Base-by-base conservation (phyloP, 129 eudicot species). In the Chrysanthemum seticuspe region DNA sequence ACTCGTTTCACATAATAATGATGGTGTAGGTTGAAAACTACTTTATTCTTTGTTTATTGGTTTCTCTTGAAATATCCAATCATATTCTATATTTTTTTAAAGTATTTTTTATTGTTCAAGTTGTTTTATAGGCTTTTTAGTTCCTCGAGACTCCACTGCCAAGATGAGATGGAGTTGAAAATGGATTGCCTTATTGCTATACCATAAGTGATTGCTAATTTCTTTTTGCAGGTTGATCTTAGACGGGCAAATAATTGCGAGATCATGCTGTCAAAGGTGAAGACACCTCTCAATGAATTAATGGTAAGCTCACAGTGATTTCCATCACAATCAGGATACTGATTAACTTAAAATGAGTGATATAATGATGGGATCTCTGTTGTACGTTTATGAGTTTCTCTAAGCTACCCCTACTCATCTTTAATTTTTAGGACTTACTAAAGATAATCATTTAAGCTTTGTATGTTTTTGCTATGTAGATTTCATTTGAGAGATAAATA, bases 201-300 rank as follows among this genome's bases (percentile, higher is more conserved):
- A n/a, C 50, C 50, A 27, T 25, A 57, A 47, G 56, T 53, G 12
- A 48, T 64, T 78, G 67, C 65, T 70, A 29, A 29, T 75, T 49
- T 80, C 62, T 74, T 80, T n/a, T 72, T 71, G 75, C 91, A 95
- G 99, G 67, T 91, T 78, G 97, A 91, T 15, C 91, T 73, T 69
- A 85, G 96, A 73, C 92, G 99, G 45, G 99, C 99, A 29, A 88
- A 83, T 73, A 90, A 95, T 76, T 90, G 97, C 73, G 99, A 95
- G 81, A 88, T 90, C 71, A 90, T 95, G 97, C 99, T 95, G 64
- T 90, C 96, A 65, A 90, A 90, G 85, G 97, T 95, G 76, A 95
- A 95, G 86, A 81, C 80, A 79, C 91, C 97, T 1, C 65, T 91
- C 67, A 82, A 74, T 57, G 91, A 90, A 23, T 73, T 95, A 58